phyloP scores from a whole-genome alignment of 371 early-diverging fungal genomes.

The Enteropsectra breve region DNA sequence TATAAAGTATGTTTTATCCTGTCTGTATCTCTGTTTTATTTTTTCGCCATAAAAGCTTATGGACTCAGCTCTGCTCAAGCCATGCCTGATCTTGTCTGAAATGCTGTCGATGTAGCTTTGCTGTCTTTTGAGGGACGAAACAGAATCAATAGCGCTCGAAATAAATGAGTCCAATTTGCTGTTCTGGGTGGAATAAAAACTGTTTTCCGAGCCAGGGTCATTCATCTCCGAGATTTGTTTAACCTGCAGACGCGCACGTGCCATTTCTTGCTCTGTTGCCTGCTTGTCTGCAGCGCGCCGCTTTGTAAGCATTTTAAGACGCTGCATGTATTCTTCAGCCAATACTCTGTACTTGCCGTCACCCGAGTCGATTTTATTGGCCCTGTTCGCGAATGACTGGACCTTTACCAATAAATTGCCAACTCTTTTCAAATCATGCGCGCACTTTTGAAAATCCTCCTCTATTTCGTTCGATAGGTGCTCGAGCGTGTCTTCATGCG shows the following conservation, averaged over 20 bases:
- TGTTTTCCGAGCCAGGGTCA: conserved; percentile 3
- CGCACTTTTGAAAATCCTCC: conserved; percentile 24
- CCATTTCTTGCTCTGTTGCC: conserved; percentile 30
- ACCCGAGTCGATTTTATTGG: background rate
- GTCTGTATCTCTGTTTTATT: no score
- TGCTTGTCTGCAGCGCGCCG: conserved; percentile 10
- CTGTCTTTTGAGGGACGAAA: conserved; percentile 44
- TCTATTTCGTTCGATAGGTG: conserved; percentile 32
- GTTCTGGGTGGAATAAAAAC: conserved; percentile 35
- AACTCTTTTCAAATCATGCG: conserved; percentile 23
- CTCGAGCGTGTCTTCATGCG: conserved; percentile 12
- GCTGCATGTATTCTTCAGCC: conserved; percentile 16
- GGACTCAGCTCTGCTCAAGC: conserved; percentile 25
- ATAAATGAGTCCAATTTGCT: conserved; percentile 40
- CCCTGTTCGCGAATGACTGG: conserved; percentile 30
- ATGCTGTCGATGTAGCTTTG: conserved; percentile 39
- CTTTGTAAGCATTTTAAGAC: conserved; percentile 14
- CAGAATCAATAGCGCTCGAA: conserved; percentile 31
- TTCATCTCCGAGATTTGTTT: conserved; percentile 14
- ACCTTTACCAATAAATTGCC: conserved; percentile 37
- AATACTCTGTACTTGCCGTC: conserved; percentile 1
- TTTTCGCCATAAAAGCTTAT: no score
- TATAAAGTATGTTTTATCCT: no score
- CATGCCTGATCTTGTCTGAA: conserved; percentile 31
- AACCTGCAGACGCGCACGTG: conserved; percentile 2